Evolutionary conservation across 1,284 basidiomycete genomes (phyloP), one percentile per base, ranked within the genome.

Genomic region (Cutaneotrichosporon sp.): DNA sequence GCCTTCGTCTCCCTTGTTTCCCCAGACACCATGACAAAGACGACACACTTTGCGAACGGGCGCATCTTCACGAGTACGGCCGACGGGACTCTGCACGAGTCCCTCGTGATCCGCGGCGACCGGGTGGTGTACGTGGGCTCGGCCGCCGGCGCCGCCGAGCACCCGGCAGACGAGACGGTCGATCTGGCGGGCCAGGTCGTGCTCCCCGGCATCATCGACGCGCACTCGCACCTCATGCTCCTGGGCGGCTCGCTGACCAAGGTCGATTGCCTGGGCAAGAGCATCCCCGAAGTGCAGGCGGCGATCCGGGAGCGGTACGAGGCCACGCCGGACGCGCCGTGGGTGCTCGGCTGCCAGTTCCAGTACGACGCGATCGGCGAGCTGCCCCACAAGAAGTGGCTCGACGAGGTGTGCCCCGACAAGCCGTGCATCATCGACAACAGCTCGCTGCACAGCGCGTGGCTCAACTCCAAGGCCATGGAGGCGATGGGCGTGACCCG

Each of bases 381-480:
- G 13, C 34, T 29, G 25, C 68, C 69, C 8, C 64, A 70, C 59
- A 56, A 62, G 16, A 43, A 45, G n/a, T 59, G 58, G 47, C 66
- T 75, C 31, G 74, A 74, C 62, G 67, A 63, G 11, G 62, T 65
- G 4, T 33, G 67, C 2, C 56, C 66, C 11, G 71, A 71, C 47
- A 47, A 71, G 1, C 71, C 74, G n/a, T 66, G 74, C 18, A 63
- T 70, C 47, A 70, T 75, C 60, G 72, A 74, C 54, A 56, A 64
- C 25, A 52, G 61, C 13, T 67, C 68, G 53, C 63, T 71, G 18
- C 74, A 75, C 57, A 64, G 64, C 18, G 59, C 53, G 11, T 74
- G 72, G 74, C 62, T 72, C 47, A 74, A 70, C 59, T 58, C 66
- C 3, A 68, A 66, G 0, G 74, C 70, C 3, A 50, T 74, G 18